Evolutionary conservation across 176 grass and related monocot species (phyloP), one percentile per base, ranked within the genome.

Genomic region (Saccharum officinarum): DNA sequence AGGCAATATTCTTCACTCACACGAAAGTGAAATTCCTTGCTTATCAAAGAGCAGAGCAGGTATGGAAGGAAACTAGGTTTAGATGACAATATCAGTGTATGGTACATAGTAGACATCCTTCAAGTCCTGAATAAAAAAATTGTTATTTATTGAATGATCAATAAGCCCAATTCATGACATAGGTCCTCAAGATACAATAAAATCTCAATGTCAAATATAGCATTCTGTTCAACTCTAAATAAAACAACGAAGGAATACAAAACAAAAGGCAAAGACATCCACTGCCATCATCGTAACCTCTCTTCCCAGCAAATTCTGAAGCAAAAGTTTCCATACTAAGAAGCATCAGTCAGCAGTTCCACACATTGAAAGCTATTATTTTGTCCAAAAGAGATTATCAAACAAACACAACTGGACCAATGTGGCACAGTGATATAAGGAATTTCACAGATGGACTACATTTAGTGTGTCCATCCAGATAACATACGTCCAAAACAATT

Each of bases 11-110:
- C 20, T 79, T 45, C 81, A 79, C n/a, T 54, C 66, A 46, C 47
- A 83, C 22, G 30, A 67, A 82, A 68, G 78, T 67, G 28, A 39
- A 16, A 59, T 30, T 45, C 25, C 52, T 83, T 1, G 34, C 25
- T 71, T 54, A 87, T 49, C 42, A 59, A 88, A 62, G 31, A 23
- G 76, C 50, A 34, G 7, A 71, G 39, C 37, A 69, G 38, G 65
- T 70, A 10, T 2, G 49, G 9, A 88, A 86, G 41, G 12, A 84
- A 88, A 68, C 39, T 82, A 69, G 25, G 28, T 66, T 57, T 87
- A 80, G 39, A 85, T 63, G 39, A 66, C 55, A 80, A 75, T 39
- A 68, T 38, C 15, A 80, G 68, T 76, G 41, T 68, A n/a, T 8
- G 23, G 26, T 14, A 68, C 25, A 75, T 73, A 84, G 36, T 67